Evolutionary conservation across 225 moss, liverwort and hornwort genomes (phyloP).

Genomic region (Pleurozium schreberi): DNA sequence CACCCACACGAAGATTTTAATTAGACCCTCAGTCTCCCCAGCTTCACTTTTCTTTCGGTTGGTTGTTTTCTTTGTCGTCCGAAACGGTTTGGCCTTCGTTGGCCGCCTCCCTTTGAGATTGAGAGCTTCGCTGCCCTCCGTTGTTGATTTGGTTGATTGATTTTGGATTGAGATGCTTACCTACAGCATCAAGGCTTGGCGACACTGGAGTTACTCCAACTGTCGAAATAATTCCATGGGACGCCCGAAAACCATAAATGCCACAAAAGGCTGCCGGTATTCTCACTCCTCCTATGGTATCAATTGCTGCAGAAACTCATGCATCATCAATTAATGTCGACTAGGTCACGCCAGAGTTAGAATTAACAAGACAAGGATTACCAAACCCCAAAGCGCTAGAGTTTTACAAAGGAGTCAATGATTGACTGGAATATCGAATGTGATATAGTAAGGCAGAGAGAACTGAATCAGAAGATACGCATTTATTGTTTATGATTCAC

Average conservation of each 20-base stretch:
- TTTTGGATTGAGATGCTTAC: conserved; percentile 8
- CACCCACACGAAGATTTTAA: conserved; percentile 1
- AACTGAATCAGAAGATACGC: background rate
- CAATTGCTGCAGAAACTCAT: conserved; percentile 16
- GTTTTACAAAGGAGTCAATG: background rate
- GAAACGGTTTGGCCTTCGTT: background rate
- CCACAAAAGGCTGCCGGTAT: conserved; percentile 46
- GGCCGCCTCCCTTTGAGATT: background rate
- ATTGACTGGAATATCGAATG: background rate
- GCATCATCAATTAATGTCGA: background rate
- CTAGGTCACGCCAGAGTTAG: background rate
- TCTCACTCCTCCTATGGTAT: conserved; percentile 38
- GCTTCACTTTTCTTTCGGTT: conserved; percentile 1
- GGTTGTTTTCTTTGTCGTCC: conserved; percentile 3
- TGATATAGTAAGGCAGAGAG: background rate
- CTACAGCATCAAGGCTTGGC: conserved; percentile 35
- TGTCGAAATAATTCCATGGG: conserved; percentile 32
- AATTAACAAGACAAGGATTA: background rate
- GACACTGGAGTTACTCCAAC: conserved; percentile 20
- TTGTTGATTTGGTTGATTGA: background rate
- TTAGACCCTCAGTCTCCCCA: background rate
- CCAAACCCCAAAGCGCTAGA: background rate
- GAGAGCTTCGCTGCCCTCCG: background rate
- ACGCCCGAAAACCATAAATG: conserved; percentile 35
- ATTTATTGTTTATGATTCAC: background rate